Evolutionary conservation across 2,329 filamentous ascomycete species (phyloP).

Genomic region (Pseudocercospora cruenta): DNA sequence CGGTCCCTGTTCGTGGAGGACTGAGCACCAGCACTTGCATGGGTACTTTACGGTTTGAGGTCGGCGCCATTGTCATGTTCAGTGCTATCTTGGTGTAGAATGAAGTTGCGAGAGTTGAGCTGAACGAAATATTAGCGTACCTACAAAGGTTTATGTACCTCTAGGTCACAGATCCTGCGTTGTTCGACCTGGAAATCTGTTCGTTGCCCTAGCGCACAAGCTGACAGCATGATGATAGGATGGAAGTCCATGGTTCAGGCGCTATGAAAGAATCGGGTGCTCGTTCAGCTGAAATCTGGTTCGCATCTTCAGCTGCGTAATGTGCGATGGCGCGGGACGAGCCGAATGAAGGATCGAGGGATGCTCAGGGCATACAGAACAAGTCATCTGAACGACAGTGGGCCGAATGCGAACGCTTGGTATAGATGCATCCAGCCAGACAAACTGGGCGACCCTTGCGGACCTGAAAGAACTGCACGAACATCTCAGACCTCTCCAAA

Average conservation of each 20-base stretch:
- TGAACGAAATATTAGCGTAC: neutral
- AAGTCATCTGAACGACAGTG: neutral
- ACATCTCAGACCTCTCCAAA: neutral
- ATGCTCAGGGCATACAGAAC: neutral
- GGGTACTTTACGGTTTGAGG: neutral
- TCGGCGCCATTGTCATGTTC: neutral
- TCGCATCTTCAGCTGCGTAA: too few species aligned
- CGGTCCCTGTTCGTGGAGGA: neutral
- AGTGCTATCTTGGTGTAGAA: neutral
- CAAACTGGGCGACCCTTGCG: neutral
- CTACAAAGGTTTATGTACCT: neutral
- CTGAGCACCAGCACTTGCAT: constrained; percentile 3
- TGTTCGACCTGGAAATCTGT: neutral
- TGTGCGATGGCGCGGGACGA: too few species aligned
- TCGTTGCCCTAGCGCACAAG: neutral
- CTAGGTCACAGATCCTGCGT: neutral
- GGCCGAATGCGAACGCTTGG: too few species aligned
- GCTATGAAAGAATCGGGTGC: neutral
- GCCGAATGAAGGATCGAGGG: neutral
- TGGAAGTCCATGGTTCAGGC: neutral
- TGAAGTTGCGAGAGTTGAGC: neutral
- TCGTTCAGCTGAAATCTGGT: neutral
- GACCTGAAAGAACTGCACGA: neutral
- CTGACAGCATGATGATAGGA: neutral
- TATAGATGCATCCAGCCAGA: neutral